Percentiles rank a stretch among this genome's conserved stretches.
phyloP scores from a whole-genome alignment of 2,329 filamentous ascomycete species.

The Orbilia oligospora region DNA sequence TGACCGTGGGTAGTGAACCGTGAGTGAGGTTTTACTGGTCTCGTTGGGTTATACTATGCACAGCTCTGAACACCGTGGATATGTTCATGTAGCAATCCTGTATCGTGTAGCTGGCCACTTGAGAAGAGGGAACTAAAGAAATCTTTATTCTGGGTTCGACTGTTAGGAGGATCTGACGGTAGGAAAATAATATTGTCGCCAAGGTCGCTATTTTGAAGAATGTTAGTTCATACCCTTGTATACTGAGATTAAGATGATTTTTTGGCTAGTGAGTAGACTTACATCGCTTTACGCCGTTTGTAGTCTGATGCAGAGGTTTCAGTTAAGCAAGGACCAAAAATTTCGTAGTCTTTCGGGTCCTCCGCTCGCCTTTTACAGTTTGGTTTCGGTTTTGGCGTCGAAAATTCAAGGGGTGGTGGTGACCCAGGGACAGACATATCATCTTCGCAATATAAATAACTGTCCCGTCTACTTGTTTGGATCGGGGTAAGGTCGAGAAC shows the following conservation, averaged over 20 bases:
- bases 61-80: slow-evolving; percentile 33
- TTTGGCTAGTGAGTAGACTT: no score
- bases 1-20: no score
- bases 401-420: slow-evolving; percentile 39
- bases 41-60: slow-evolving; percentile 11
- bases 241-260: no score
- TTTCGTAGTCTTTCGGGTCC: slow-evolving; percentile 1
- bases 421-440: slow-evolving; percentile 44
- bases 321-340: slow-evolving; percentile 19
- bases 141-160: neutral
- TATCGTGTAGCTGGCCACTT: slow-evolving; percentile 7
- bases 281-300: slow-evolving; percentile 27
- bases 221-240: neutral
- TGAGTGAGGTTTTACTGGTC: no score
- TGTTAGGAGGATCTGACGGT: neutral
- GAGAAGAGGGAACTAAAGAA: slow-evolving; percentile 39
- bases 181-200: slow-evolving; percentile 38
- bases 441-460: slow-evolving; percentile 45
- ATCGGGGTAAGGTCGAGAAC: slow-evolving; percentile 28
- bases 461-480: neutral
- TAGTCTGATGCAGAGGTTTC: neutral
- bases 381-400: slow-evolving; percentile 14
- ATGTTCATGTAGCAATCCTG: slow-evolving; percentile 19
- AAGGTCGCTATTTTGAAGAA: slow-evolving; percentile 6
- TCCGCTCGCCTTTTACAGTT: slow-evolving; percentile 13